phyloP scores from a whole-genome alignment of 352 stramenopile genomes.

The Phytophthora sansomeana region DNA sequence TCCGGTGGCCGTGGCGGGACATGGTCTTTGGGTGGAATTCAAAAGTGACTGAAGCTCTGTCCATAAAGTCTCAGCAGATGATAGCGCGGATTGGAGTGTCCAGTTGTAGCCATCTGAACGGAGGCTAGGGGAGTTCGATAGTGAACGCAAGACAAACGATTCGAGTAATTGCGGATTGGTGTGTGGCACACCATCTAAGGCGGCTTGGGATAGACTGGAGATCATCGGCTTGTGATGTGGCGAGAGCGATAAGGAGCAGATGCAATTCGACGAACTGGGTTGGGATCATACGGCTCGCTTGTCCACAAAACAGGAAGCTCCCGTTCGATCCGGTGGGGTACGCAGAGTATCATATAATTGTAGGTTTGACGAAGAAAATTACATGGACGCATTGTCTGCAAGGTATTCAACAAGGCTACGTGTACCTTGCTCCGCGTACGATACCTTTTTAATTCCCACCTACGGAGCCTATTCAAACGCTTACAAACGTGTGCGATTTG shows the following conservation, averaged over 20 bases:
- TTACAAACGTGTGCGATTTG: conserved; percentile 2
- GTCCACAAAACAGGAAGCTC: background rate
- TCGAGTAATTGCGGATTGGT: conserved; percentile 19
- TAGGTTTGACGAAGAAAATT: no score
- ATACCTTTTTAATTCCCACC: background rate
- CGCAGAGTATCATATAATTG: no score
- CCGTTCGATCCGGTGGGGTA: no score
- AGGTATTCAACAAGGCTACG: no score
- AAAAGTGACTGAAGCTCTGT: conserved; percentile 11
- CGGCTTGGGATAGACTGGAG: conserved; percentile 3
- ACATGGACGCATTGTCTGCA: no score
- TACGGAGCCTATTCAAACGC: no score
- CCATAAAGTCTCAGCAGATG: background rate
- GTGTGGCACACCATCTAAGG: conserved; percentile 11
- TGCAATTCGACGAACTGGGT: background rate
- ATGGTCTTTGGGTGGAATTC: no score
- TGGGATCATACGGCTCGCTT: no score
- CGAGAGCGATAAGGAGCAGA: background rate
- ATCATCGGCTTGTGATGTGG: conserved; percentile 12
- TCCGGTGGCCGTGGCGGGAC: conserved; percentile 15
- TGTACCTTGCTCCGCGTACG: no score
- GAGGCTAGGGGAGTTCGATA: conserved; percentile 10
- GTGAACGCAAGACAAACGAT: conserved; percentile 6
- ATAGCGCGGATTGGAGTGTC: conserved; percentile 1
- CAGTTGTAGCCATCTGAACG: conserved; percentile 13